Base-by-base conservation (phyloP, 2,329 filamentous ascomycete genomes). In the Thelonectria olida region DNA sequence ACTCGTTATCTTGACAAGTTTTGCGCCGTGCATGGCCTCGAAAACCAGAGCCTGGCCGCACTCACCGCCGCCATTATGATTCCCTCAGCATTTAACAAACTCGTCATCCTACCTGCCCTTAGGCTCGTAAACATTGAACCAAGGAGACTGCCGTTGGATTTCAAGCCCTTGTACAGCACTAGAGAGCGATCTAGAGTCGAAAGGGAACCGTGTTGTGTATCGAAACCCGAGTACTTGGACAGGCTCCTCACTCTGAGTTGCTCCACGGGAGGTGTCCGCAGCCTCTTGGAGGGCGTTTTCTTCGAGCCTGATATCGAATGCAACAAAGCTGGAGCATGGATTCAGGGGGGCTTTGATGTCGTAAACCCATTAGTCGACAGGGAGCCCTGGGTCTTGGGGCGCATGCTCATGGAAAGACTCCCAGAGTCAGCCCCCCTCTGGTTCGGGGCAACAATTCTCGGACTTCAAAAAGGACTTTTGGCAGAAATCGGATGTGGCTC, bases 61-160 rank as follows among this genome's bases (percentile, higher is more conserved):
- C 42, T 62, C 10, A 38, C 59, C 22, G 38, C 54, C n/a, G 38
- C 38, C 10, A 38, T 58, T 5, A 31, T 62, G n/a, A 45, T 59
- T 6, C 58, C 52, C 15, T 28, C 13, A 19, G 23, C 17, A 28
- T 13, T 7, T 7, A 31, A 8, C 4, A 31, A 19, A 15, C 4
- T 12, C 4, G 9, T 28, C 4, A 31, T 15, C 3, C 34, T 52
- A 41, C 49, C 34, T 13, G n/a, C n/a, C 5, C 34, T 12, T 3
- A 31, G 13, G 10, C 10, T 31, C 13, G 4, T 13, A 31, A 31
- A 13, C 13, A 4, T 12, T 12, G 3, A 12, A n/a, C n/a, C n/a
- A n/a, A n/a, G n/a, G n/a, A n/a, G n/a, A n/a, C n/a, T n/a, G n/a
- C n/a, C n/a, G n/a, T n/a, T n/a, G n/a, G n/a, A n/a, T n/a, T n/a